Evolutionary conservation across 1,284 basidiomycete species (phyloP), one percentile per base, ranked within the genome.

Genomic region (Cryptococcus amylolentus): DNA sequence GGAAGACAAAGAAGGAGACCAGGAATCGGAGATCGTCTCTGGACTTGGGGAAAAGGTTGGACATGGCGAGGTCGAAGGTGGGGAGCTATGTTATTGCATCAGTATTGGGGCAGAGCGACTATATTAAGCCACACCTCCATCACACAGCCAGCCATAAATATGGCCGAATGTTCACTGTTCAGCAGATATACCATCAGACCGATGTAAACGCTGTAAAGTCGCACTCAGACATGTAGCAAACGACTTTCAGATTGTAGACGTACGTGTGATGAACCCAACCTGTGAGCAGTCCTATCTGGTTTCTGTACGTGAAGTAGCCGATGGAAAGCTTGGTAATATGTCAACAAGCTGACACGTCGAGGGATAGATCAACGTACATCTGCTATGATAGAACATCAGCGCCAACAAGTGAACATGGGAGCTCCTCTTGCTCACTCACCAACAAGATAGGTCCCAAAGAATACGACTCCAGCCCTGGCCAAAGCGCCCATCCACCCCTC

Each of bases 231-330:
- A 23, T 23, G 23, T 23, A 23, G 23, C 23, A 23, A 23, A 23
- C 23, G 23, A 23, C 23, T 23, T 23, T 23, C 23, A 23, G 9
- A 27, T 40, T 23, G 16, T 37, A 16, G 13, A 63, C 69, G 52
- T 50, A 72, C 63, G 75, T 70, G 66, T 86, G 84, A 62, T 86
- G 84, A 27, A 84, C 71, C 84, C 84, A 85, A 6, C 84, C 84
- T 1, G 83, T 84, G 23, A 84, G 66, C 1, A 83, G 50, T 28
- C 78, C 81, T 46, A 85, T 64, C 53, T 81, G 80, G 26, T 73
- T 58, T 3, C 49, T 66, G 57, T 76, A 75, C 37, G 60, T 64
- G 40, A 71, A 5, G 48, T 58, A 67, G 1, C 75, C 75, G 35
- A 77, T 55, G 12, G 57, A 42, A 26, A 77, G 70, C 70, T 76